Evolutionary conservation across 2,329 filamentous ascomycete species (phyloP), one percentile per base, ranked within the genome.

Genomic region (Talaromyces sp.): DNA sequence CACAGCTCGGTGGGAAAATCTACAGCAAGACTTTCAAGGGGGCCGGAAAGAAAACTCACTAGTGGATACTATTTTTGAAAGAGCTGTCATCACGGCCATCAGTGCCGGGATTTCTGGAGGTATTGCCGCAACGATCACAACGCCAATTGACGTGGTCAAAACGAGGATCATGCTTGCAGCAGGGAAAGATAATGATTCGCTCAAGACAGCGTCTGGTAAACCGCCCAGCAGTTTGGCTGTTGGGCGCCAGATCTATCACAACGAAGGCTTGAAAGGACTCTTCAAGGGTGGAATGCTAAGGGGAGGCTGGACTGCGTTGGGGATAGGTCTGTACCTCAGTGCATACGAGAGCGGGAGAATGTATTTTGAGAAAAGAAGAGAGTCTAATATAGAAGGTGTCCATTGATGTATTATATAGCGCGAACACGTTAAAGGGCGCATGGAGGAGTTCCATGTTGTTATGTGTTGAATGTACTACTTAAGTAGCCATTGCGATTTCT

Each of bases 141-240:
- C 92, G 56, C 92, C 92, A 0, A 85, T 92, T 59, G 92, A 96
- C 73, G 91, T 96, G 10, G 84, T 96, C 26, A 96, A 96, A 79
- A 96, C 92, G 64, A 79, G 90, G 55, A 89, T 96, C 75, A 96
- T 96, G 92, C 79, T 96, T 27, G 81, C 83, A 31, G 86, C 86
- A 1, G 80, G 78, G 14, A 72, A 76, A 24, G 63, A 62, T 2
- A 27, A 65, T 32, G 31, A 54, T 7, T 46, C 24, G 9, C 6
- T 8, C 21, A 46, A 46, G 43, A 46, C 43, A 1, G 43, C 46
- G 10, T 32, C 24, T 9, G 43, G 43, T 19, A 48, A 57, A 12
- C 11, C 3, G 12, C 17, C 27, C 10, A 41, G 38, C 17, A 53
- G 58, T 43, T 51, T 14, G 65, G 78, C 79, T 50, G 85, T 94